Conservation (phyloP, 768 basidiomycete genomes). For the Lyophyllum decastes region DNA sequence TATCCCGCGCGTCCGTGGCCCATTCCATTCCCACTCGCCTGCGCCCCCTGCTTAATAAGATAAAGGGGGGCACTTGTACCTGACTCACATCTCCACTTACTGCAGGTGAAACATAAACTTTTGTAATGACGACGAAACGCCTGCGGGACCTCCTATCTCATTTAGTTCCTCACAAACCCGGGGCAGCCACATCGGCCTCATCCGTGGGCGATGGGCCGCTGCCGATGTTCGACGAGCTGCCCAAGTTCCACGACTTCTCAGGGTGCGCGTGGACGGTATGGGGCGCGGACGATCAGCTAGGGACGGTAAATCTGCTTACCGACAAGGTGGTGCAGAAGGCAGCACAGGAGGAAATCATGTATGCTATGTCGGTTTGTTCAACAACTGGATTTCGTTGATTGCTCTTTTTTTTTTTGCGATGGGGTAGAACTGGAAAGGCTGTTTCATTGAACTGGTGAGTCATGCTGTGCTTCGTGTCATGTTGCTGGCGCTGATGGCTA, state of each 20-base stretch:
- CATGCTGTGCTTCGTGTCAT: neutral
- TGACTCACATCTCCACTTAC: neutral
- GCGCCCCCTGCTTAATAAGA: neutral
- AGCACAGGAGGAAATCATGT: conserved; percentile 58
- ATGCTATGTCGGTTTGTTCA: conserved; percentile 3
- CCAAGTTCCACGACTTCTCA: conserved; percentile 49
- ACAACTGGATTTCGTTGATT: neutral
- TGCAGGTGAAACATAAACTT: neutral
- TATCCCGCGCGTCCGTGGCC: neutral
- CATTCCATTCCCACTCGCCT: neutral
- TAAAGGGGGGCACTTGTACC: neutral
- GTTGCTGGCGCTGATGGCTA: neutral
- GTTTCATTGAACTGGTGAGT: conserved; percentile 66
- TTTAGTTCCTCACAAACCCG: conserved; percentile 12
- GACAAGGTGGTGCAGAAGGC: conserved; percentile 60
- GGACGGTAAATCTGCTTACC: conserved; percentile 67
- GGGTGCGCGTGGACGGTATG: conserved; percentile 74
- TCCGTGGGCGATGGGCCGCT: conserved; percentile 12
- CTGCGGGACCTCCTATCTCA: conserved; percentile 30
- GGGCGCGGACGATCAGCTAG: conserved; percentile 66
- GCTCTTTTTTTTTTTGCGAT: neutral
- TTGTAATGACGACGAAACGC: conserved; percentile 30
- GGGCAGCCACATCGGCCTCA: neutral
- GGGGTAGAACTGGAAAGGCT: conserved; percentile 48
- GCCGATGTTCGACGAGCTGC: conserved; percentile 39